Evolutionary conservation across 495 filamentous ascomycete species (phyloP), one percentile per base, ranked within the genome.

Genomic region (Bryoglossum gracile): DNA sequence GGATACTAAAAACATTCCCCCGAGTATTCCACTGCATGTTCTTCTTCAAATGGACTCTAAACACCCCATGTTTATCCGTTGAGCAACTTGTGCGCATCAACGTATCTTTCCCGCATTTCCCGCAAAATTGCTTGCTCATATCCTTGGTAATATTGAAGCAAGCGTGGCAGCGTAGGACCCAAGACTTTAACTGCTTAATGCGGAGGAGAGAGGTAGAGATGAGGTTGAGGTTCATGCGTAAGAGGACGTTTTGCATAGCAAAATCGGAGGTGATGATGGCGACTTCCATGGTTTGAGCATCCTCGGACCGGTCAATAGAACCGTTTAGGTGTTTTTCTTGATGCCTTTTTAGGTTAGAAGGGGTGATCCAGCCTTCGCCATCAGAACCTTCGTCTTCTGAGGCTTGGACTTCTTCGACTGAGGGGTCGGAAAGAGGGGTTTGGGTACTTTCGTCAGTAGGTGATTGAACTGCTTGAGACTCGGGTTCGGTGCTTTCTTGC

Each of bases 1-100:
- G 92, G 19, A 98, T 80, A 60, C 86, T 89, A 67, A 78, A 98
- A 10, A 83, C 72, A 60, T 95, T 89, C 26, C 92, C 92, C 1
- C 89, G 76, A 54, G 82, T 94, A 69, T 95, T 97, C 82, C 82
- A 95, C 65, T 96, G 89, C 75, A 91, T 91, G 68, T 94, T 95
- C 65, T 82, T 83, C 76, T 95, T 94, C 44, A 98, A 68, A 60
- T 95, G 87, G 50, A 98, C 70, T 22, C 74, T 83, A 72, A 95
- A 92, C 53, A 83, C 80, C 17, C 94, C 94, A 23, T 78, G 73
- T 6, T 76, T 64, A 59, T 89, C 81, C 11, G 89, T 95, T 9
- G 82, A 82, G 75, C 91, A 96, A 0, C 82, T 81, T 1, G 90
- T 86, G 41, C 92, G 82, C 4, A 86, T 89, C 22, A 98, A 74